A percentile compares a stretch with the other conserved stretches of the same genome.
phyloP scores from a whole-genome alignment of 371 early-diverging fungal genomes.

The Syncephalastrum sp. region DNA sequence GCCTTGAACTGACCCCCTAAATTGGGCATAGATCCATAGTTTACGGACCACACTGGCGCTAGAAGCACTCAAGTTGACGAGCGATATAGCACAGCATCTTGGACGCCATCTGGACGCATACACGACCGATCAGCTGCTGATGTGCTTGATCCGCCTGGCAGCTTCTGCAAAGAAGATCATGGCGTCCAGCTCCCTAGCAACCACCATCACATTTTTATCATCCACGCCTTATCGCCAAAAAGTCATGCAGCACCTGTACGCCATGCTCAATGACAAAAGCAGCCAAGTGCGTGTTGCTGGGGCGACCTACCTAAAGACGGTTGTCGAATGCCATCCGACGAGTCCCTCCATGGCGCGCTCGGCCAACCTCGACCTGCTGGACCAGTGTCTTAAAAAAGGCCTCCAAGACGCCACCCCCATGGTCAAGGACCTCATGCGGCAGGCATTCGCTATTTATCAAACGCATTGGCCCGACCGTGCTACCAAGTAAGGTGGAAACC shows the following conservation, averaged over 20 bases:
- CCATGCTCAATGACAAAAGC: constrained; percentile 17
- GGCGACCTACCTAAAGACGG: constrained; percentile 7
- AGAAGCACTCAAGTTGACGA: constrained; percentile 22
- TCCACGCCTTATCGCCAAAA: constrained; percentile 24
- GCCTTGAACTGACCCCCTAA: too few relatives aligned
- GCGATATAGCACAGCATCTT: constrained; percentile 17
- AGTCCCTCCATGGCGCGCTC: constrained; percentile 11
- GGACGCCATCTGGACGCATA: constrained; percentile 23
- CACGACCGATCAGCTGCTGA: constrained; percentile 24
- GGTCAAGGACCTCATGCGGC: constrained; percentile 15
- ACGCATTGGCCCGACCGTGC: constrained; percentile 26
- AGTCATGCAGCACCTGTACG: constrained; percentile 17
- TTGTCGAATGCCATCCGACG: constrained; percentile 17
- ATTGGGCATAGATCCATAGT: constrained; percentile 28
- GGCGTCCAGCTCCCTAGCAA: constrained; percentile 11
- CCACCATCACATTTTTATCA: constrained; percentile 18
- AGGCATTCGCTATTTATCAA: constrained; percentile 15
- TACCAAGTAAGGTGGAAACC: constrained; percentile 18
- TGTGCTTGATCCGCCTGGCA: constrained; percentile 26
- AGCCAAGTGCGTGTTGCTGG: constrained; percentile 21
- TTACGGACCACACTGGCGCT: constrained; percentile 29
- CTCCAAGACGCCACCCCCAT: constrained; percentile 22
- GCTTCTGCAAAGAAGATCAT: constrained; percentile 27
- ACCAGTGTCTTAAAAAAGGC: constrained; percentile 16
- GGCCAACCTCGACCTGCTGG: constrained; percentile 10